A percentile compares a stretch with the other conserved stretches of the same genome.
phyloP scores from a whole-genome alignment of 1,139 yeast species.

The Meyerozyma elateridarum region DNA sequence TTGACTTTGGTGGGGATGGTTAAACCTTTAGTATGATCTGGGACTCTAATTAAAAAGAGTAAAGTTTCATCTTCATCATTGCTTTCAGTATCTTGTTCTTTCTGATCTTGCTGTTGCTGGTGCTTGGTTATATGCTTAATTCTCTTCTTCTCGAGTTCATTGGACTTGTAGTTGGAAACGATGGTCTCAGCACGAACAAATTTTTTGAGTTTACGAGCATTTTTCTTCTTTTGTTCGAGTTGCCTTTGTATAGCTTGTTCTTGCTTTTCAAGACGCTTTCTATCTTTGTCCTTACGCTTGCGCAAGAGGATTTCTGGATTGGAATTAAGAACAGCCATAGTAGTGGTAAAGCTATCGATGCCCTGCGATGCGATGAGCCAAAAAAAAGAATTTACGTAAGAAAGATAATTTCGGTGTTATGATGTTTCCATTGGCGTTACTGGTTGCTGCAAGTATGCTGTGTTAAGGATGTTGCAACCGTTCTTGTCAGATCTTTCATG shows the following conservation, averaged over 20 bases:
- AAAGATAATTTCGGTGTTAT: too few relatives aligned
- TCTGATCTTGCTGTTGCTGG: constrained; percentile 26
- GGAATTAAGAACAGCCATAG: constrained; percentile 53
- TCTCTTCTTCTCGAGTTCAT: constrained; percentile 64
- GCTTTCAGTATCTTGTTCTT: constrained; percentile 9
- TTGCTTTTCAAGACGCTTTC: constrained; percentile 63
- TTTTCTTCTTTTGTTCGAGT: constrained; percentile 31
- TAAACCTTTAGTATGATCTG: constrained; percentile 51
- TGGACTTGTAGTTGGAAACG: constrained; percentile 59
- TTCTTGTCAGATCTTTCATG: too few relatives aligned
- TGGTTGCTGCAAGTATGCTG: too few relatives aligned
- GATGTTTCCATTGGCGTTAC: too few relatives aligned
- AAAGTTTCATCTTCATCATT: constrained; percentile 36
- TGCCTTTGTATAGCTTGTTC: constrained; percentile 33
- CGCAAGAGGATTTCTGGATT: constrained; percentile 73
- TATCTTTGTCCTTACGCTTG: constrained; percentile 74
- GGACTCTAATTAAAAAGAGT: constrained; percentile 63
- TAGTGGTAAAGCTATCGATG: not conserved
- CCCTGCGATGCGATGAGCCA: constrained; percentile 17
- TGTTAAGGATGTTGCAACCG: too few relatives aligned
- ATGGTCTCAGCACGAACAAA: constrained; percentile 72
- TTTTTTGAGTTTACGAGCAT: constrained; percentile 36
- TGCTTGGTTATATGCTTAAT: constrained; percentile 54
- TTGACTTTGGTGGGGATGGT: constrained; percentile 64
- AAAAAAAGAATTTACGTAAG: too few relatives aligned